phyloP scores from a whole-genome alignment of 768 basidiomycete genomes.

The Trametes cingulata region DNA sequence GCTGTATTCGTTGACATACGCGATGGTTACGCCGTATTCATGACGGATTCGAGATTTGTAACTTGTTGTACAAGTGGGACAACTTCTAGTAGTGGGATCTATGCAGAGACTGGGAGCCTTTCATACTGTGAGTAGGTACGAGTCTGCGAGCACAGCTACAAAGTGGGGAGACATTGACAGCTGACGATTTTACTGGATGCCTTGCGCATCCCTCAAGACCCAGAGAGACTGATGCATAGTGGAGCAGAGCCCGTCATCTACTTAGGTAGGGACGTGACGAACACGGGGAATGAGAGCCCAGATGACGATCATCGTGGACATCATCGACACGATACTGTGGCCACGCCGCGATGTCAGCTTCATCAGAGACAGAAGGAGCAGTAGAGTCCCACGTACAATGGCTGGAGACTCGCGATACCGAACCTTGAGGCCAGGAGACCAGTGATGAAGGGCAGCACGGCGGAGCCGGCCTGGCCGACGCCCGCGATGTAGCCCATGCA shows the following conservation, averaged over 20 bases:
- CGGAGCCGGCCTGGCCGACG: constrained; percentile 68
- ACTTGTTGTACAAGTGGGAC: too few species aligned
- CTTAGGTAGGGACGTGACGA: constrained; percentile 19
- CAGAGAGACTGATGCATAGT: background rate
- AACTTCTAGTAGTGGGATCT: too few species aligned
- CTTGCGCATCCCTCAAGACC: background rate
- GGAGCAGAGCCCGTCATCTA: background rate
- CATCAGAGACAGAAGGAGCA: background rate
- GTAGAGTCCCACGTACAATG: constrained; percentile 47
- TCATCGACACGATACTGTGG: constrained; percentile 58
- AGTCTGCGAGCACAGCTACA: too few species aligned
- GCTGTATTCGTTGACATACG: too few species aligned
- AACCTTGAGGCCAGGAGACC: constrained; percentile 65
- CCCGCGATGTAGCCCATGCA: constrained; percentile 44
- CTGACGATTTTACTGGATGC: background rate
- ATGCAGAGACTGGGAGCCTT: too few species aligned
- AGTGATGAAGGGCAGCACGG: constrained; percentile 71
- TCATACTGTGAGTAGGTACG: too few species aligned
- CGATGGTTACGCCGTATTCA: too few species aligned
- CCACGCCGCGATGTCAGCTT: background rate
- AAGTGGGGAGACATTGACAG: too few species aligned
- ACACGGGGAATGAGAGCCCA: constrained; percentile 52
- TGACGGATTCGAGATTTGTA: too few species aligned
- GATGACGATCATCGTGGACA: constrained; percentile 53
- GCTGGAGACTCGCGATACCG: constrained; percentile 62